Evolutionary conservation across 1,284 basidiomycete species (phyloP), one percentile per base, ranked within the genome.

Genomic region (Ganoderma lingzhi): DNA sequence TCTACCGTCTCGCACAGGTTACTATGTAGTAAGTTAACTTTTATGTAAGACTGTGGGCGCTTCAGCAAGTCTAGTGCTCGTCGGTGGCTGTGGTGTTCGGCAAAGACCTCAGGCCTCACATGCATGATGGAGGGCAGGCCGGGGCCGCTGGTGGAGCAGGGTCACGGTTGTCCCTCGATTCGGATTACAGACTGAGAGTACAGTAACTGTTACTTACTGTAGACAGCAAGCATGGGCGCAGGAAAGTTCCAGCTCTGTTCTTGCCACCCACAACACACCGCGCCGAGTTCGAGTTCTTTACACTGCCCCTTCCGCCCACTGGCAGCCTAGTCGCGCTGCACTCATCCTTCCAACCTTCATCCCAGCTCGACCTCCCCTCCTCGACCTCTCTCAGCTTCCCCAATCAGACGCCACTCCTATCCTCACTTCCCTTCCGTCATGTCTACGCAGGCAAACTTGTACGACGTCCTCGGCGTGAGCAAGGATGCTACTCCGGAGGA

Each of bases 381-480:
- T 60, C n/a, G 1, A 10, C 19, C 58, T 28, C 58, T 23, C 58
- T 14, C 23, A 30, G 10, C 51, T 17, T 17, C 30, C 39, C 14
- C 51, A 30, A 53, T 30, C 51, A 14, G 19, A 30, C 35, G 37
- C 35, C 2, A 35, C 56, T 59, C 3, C 35, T n/a, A 61, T 30
- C 37, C 39, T 28, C 23, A 28, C 59, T 14, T 23, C 30, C n/a
- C 59, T 61, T 3, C 12, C 28, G 39, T 6, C 28, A 41, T 42
- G 59, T 30, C 69, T 62, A 91, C 91, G 89, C 79, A 87, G 17
- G 80, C 84, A 37, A 83, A 86, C 77, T 84, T 93, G 15, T 94
- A 94, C 80, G 88, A 83, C 44, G 73, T 75, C 30, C 75, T 87
- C 19, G 84, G 80, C 23, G 65, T 87, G 8, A 67, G 74, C 48